Percentiles rank a stretch among this genome's conserved stretches.
These are phyloP conservation scores for Aeschynomene evenia DNA, from an alignment of 306 rosid genomes.

Conservation along the genomic window DNA sequence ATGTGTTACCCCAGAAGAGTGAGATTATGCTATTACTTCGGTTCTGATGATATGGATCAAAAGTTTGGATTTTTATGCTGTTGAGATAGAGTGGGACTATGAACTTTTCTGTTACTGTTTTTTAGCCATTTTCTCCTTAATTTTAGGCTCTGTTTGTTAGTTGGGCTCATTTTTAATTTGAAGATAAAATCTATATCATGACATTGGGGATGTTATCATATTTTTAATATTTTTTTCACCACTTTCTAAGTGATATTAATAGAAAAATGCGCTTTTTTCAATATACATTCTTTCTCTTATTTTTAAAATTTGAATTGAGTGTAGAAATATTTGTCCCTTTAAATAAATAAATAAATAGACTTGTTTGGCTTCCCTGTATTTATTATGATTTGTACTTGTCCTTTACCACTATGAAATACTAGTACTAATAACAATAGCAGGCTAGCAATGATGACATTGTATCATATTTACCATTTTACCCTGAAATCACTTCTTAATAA, in stretches of 20 bases:
- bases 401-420: slow-evolving; percentile 3
- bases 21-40: slow-evolving; percentile 1
- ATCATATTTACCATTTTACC: slow-evolving; percentile 21
- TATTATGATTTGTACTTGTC: slow-evolving; percentile 19
- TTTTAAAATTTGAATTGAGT: too few species aligned
- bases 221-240: too few species aligned
- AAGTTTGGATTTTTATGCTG: slow-evolving; percentile 35
- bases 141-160: slow-evolving; percentile 25
- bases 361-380: background rate
- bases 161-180: background rate
- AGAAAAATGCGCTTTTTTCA: background rate
- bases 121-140: slow-evolving; percentile 7
- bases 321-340: background rate
- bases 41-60: slow-evolving; percentile 7
- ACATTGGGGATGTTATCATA: slow-evolving; percentile 1
- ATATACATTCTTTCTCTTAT: background rate
- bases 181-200: background rate
- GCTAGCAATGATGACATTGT: slow-evolving; percentile 25
- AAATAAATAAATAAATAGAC: too few species aligned
- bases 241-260: background rate
- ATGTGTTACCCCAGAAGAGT: slow-evolving; percentile 2
- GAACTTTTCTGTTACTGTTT: slow-evolving; percentile 9
- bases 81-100: slow-evolving; percentile 34
- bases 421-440: background rate
- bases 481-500: background rate